These are phyloP conservation scores for Articulospora tetracladia DNA, from an alignment of 495 filamentous ascomycete genomes.

Conservation along the genomic window DNA sequence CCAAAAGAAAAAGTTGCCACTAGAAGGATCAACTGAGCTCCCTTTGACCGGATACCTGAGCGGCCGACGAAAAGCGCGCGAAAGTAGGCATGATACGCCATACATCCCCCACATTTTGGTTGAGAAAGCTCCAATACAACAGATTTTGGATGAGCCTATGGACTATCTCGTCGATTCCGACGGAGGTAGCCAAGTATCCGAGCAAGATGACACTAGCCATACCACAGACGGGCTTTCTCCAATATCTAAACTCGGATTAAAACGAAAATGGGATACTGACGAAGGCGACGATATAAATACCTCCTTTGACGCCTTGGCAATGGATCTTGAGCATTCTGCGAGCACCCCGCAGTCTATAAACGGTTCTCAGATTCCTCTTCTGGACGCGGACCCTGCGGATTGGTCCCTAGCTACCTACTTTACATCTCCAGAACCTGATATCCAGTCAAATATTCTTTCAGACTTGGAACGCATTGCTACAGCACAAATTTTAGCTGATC, in stretches of 20 bases:
- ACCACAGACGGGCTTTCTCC: slow-evolving; percentile 33
- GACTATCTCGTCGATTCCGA: slow-evolving; percentile 39
- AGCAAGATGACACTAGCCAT: slow-evolving; percentile 45
- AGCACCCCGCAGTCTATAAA: slow-evolving; percentile 21
- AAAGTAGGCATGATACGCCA: slow-evolving; percentile 6
- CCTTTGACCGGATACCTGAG: slow-evolving; percentile 38
- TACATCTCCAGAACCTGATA: slow-evolving; percentile 44
- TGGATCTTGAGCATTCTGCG: slow-evolving; percentile 21
- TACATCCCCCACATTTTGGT: slow-evolving; percentile 6
- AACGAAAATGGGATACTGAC: slow-evolving; percentile 22
- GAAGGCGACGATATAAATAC: slow-evolving; percentile 17
- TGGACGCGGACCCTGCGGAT: slow-evolving; percentile 34
- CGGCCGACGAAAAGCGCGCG: slow-evolving; percentile 25
- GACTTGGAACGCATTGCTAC: slow-evolving; percentile 52
- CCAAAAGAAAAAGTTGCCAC: slow-evolving; percentile 18
- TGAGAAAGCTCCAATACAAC: not conserved
- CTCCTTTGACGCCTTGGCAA: slow-evolving; percentile 20
- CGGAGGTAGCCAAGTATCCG: slow-evolving; percentile 40
- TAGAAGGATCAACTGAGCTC: slow-evolving; percentile 21
- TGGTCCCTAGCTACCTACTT: slow-evolving; percentile 44
- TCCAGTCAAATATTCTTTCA: slow-evolving; percentile 31
- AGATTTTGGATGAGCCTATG: slow-evolving; percentile 14
- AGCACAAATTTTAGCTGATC: slow-evolving; percentile 60
- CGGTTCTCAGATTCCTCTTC: slow-evolving; percentile 29
- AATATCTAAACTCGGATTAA: slow-evolving; percentile 7